Percentiles rank a stretch among this genome's conserved stretches.
Evolutionary conservation across 176 grass and related monocot genomes (phyloP).

Genomic region (Bonia amplexicaulis): DNA sequence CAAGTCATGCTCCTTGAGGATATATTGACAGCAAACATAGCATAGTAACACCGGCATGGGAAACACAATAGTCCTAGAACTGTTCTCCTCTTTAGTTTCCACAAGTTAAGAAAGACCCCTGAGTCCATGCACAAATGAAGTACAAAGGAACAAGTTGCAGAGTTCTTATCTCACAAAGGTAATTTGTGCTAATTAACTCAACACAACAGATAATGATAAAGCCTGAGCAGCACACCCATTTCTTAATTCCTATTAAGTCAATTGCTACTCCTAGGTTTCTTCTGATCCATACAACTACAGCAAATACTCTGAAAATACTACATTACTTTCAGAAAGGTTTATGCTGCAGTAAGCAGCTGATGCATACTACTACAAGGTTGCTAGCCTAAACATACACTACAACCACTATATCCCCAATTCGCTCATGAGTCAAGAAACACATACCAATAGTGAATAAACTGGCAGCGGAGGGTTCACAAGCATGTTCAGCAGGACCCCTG

Average conservation of each 20-base stretch:
- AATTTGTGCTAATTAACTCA: slow-evolving; percentile 30
- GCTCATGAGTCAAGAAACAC: slow-evolving; percentile 15
- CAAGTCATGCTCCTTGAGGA: slow-evolving; percentile 38
- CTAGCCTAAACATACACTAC: background rate
- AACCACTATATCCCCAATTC: background rate
- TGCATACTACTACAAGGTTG: background rate
- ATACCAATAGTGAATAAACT: slow-evolving; percentile 66
- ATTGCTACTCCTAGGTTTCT: slow-evolving; percentile 6
- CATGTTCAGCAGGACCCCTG: slow-evolving; percentile 78
- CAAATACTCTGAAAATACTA: background rate
- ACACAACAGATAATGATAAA: slow-evolving; percentile 19
- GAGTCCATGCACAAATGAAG: slow-evolving; percentile 42
- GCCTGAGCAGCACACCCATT: background rate
- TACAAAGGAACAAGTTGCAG: slow-evolving; percentile 40
- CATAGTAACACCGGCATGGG: slow-evolving; percentile 36
- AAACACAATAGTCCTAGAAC: slow-evolving; percentile 34
- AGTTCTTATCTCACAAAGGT: slow-evolving; percentile 26
- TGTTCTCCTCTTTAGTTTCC: slow-evolving; percentile 45
- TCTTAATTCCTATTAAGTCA: slow-evolving; percentile 8
- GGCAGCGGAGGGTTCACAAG: slow-evolving; percentile 62
- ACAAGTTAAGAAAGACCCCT: slow-evolving; percentile 44
- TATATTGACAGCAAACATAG: slow-evolving; percentile 31
- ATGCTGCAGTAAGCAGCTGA: background rate
- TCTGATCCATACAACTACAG: background rate
- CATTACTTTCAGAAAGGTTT: background rate